phyloP scores from a whole-genome alignment of 805 yeast genomes.

The Saturnispora saitoi region DNA sequence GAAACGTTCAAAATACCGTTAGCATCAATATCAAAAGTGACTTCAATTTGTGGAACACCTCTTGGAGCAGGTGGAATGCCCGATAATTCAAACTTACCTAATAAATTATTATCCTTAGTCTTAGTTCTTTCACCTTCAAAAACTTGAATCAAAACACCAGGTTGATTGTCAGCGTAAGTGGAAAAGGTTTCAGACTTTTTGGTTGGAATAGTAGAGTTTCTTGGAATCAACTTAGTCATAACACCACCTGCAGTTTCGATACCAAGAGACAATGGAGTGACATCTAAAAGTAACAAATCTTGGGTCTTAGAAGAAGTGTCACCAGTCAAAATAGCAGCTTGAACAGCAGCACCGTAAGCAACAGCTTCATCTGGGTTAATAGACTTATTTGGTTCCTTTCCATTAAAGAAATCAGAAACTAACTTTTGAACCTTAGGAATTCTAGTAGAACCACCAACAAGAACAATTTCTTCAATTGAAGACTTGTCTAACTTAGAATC shows the following conservation, averaged over 20 bases:
- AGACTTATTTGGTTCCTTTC: conserved; percentile 93
- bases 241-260: conserved; percentile 99
- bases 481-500: conserved; percentile 89
- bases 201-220: conserved; percentile 97
- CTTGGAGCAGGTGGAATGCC: conserved; percentile 99
- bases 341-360: conserved; percentile 99
- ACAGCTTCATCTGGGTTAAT: conserved; percentile 98
- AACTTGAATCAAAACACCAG: conserved; percentile 96
- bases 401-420: conserved; percentile 93
- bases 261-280: conserved; percentile 94
- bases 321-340: conserved; percentile 94
- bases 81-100: conserved; percentile 93
- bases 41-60: conserved; percentile 98
- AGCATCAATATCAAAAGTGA: conserved; percentile 93
- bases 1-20: conserved; percentile 95
- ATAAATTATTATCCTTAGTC: conserved; percentile 91
- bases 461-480: conserved; percentile 81
- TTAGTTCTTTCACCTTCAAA: conserved; percentile 97
- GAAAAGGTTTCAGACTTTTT: conserved; percentile 96
- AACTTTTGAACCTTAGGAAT: conserved; percentile 95
- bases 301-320: conserved; percentile 91
- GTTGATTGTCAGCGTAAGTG: conserved; percentile 96
- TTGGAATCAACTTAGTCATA: conserved; percentile 96
- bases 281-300: conserved; percentile 88
- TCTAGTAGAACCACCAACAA: conserved; percentile 98